A percentile compares a stretch with the other conserved stretches of the same genome.
Conservation (phyloP, 2,329 filamentous ascomycete species). For the Xylariaceae sp. region DNA sequence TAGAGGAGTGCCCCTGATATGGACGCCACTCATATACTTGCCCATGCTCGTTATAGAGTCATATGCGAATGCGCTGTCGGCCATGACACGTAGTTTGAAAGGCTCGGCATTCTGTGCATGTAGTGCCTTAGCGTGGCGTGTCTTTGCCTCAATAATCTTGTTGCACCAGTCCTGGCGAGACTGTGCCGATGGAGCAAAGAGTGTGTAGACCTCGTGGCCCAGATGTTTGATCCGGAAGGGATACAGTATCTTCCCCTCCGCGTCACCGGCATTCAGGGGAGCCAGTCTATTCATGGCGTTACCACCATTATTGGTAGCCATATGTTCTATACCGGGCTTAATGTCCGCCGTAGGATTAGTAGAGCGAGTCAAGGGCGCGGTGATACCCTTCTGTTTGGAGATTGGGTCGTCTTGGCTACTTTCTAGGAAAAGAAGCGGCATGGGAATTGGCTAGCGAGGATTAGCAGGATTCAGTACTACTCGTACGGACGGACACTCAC, state of each 20-base stretch:
- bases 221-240: slow-evolving; percentile 96
- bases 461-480: slow-evolving; percentile 12
- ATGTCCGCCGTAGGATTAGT: slow-evolving; percentile 57
- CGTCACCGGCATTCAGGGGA: slow-evolving; percentile 52
- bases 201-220: slow-evolving; percentile 84
- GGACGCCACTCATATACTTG: slow-evolving; percentile 57
- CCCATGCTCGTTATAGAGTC: slow-evolving; percentile 57
- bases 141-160: slow-evolving; percentile 93
- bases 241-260: slow-evolving; percentile 78
- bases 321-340: slow-evolving; percentile 60
- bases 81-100: slow-evolving; percentile 85
- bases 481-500: slow-evolving; percentile 40
- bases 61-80: slow-evolving; percentile 85
- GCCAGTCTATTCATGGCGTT: slow-evolving; percentile 44
- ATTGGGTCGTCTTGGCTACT: slow-evolving; percentile 89
- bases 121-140: slow-evolving; percentile 80
- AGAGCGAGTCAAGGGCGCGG: slow-evolving; percentile 54
- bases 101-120: slow-evolving; percentile 93
- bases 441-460: slow-evolving; percentile 69
- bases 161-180: slow-evolving; percentile 84
- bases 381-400: slow-evolving; percentile 72
- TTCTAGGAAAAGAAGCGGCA: slow-evolving; percentile 90
- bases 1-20: slow-evolving; percentile 84
- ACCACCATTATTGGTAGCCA: slow-evolving; percentile 58
- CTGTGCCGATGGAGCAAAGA: slow-evolving; percentile 74